Conservation (phyloP, 352 stramenopile genomes). For the Pythium pyrilobum region DNA sequence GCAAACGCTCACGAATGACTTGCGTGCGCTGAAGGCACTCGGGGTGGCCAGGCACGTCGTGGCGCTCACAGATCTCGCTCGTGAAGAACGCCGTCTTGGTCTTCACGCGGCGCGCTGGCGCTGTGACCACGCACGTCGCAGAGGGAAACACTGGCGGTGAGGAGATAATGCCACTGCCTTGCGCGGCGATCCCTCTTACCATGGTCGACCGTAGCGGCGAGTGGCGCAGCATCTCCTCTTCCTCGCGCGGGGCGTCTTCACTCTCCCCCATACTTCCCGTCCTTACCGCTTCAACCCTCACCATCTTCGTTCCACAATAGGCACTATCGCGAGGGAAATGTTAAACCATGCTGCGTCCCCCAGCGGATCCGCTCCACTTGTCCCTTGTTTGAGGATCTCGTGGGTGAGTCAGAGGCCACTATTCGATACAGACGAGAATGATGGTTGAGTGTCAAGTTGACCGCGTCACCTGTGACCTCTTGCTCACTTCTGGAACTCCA, state of each 20-base stretch:
- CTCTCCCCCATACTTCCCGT: neutral
- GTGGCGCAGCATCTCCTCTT: conserved; percentile 1
- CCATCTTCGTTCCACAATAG: neutral
- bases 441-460: neutral
- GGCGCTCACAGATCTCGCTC: conserved; percentile 26
- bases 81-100: conserved; percentile 18
- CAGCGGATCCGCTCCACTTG: no score
- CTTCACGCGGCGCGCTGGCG: neutral
- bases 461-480: no score
- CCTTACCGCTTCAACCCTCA: neutral
- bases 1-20: conserved; percentile 25
- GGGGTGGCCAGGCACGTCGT: conserved; percentile 23
- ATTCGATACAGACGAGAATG: conserved; percentile 1
- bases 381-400: neutral
- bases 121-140: neutral
- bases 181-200: no score
- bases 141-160: neutral
- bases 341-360: no score
- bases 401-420: neutral
- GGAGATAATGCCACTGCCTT: no score
- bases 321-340: no score
- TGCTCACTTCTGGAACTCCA: no score
- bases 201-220: conserved; percentile 8
- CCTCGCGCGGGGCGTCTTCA: neutral
- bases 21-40: conserved; percentile 24